These are phyloP conservation scores for Heteromeles arbutifolia DNA, from an alignment of 306 rosid genomes.

Conservation along the genomic window DNA sequence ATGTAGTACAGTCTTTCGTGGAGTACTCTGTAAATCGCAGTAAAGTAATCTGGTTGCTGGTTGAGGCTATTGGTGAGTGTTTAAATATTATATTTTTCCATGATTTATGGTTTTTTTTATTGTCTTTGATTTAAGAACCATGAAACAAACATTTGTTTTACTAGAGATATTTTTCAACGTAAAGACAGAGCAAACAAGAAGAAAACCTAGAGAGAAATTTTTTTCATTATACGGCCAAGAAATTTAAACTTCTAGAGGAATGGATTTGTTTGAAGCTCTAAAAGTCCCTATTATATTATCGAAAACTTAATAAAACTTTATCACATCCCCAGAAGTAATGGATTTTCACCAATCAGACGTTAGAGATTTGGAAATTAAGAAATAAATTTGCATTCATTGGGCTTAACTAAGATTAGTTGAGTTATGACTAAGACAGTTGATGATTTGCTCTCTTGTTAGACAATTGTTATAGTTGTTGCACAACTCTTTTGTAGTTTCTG, in stretches of 20 bases:
- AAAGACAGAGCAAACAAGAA: neutral
- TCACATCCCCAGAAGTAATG: neutral
- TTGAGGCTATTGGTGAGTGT: constrained; percentile 81
- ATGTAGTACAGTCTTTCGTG: constrained; percentile 41
- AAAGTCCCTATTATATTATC: neutral
- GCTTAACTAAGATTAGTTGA: neutral
- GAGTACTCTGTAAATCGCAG: constrained; percentile 47
- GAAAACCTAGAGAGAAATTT: neutral
- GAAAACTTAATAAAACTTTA: neutral
- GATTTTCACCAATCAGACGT: neutral
- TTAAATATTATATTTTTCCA: neutral
- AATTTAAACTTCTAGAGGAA: neutral
- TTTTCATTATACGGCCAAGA: neutral
- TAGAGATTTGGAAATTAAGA: neutral
- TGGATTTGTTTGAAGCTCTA: neutral
- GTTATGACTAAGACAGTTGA: neutral
- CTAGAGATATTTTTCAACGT: neutral
- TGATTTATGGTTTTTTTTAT: neutral
- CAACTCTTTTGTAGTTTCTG: neutral
- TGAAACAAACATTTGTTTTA: neutral
- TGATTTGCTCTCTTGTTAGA: neutral
- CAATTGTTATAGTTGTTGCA: neutral
- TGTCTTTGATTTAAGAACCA: neutral
- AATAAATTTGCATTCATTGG: neutral
- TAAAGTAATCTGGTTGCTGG: constrained; percentile 58